A percentile compares a stretch with the other conserved stretches of the same genome.
phyloP scores from a whole-genome alignment of 2,329 filamentous ascomycete genomes.

The Tolypocladium sp. region DNA sequence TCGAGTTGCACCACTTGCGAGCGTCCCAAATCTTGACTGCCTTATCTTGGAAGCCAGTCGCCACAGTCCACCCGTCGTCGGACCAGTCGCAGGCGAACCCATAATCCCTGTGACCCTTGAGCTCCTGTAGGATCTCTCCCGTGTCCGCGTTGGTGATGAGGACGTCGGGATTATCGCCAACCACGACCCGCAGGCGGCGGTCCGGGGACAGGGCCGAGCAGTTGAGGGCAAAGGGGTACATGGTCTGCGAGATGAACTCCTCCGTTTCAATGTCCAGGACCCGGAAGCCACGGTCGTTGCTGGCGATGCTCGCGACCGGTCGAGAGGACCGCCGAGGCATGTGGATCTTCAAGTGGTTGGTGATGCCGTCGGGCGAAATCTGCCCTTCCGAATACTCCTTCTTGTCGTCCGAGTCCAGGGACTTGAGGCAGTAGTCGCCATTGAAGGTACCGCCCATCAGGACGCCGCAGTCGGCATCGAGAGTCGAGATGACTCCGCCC shows the following conservation, averaged over 20 bases:
- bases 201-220: constrained; percentile 66
- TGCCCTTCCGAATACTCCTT: constrained; percentile 30
- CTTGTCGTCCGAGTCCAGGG: constrained; percentile 29
- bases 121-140: constrained; percentile 45
- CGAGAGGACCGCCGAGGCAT: constrained; percentile 38
- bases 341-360: constrained; percentile 55
- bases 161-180: constrained; percentile 58
- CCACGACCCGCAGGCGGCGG: constrained; percentile 60
- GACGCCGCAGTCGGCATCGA: constrained; percentile 44
- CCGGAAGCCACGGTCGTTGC: constrained; percentile 52
- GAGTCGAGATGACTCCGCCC: constrained; percentile 36
- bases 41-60: constrained; percentile 70
- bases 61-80: constrained; percentile 65
- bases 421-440: constrained; percentile 43
- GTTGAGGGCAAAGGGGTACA: constrained; percentile 57
- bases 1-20: constrained; percentile 52
- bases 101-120: constrained; percentile 59
- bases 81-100: constrained; percentile 76
- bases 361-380: constrained; percentile 47
- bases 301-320: constrained; percentile 51
- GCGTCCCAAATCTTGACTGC: constrained; percentile 69
- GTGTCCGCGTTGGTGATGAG: constrained; percentile 62
- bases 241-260: constrained; percentile 41
- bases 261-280: constrained; percentile 51
- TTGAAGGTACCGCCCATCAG: constrained; percentile 51